phyloP scores from a whole-genome alignment of 2,329 filamentous ascomycete genomes.

The Xylaria digitata region DNA sequence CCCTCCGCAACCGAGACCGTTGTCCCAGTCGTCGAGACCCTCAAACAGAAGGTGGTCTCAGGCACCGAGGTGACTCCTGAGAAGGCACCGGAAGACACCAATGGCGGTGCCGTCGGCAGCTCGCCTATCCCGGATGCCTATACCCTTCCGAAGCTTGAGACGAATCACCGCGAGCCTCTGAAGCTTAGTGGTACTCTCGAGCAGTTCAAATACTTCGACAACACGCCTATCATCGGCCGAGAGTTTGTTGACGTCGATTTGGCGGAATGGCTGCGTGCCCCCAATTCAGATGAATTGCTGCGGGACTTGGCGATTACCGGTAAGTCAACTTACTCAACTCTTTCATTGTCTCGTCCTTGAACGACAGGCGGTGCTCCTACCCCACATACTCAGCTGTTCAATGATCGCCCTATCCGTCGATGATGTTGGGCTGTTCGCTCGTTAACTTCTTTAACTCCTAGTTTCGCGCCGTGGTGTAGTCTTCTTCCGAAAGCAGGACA shows the following conservation, averaged over 20 bases:
- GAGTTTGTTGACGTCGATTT: constrained; percentile 71
- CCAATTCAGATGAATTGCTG: constrained; percentile 71
- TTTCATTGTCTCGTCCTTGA: neutral
- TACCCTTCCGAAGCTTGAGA: constrained; percentile 42
- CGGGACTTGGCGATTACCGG: constrained; percentile 75
- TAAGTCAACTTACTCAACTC: constrained; percentile 50
- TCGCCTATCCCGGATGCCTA: constrained; percentile 30
- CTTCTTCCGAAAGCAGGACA: constrained; percentile 74
- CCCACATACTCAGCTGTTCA: neutral
- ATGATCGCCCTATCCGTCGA: neutral
- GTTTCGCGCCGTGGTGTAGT: constrained; percentile 77
- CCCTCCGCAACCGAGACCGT: constrained; percentile 46
- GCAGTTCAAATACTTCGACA: constrained; percentile 65
- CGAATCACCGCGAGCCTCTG: constrained; percentile 53
- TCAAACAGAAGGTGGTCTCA: constrained; percentile 43
- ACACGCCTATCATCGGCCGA: constrained; percentile 70
- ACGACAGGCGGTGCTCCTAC: neutral
- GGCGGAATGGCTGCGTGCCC: constrained; percentile 68
- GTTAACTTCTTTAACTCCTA: constrained; percentile 46
- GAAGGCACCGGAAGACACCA: constrained; percentile 30
- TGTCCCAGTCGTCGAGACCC: constrained; percentile 40
- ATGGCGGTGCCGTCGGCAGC: constrained; percentile 35
- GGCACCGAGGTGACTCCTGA: constrained; percentile 16
- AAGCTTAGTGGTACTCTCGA: constrained; percentile 64
- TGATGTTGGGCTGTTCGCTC: neutral